A percentile compares a stretch with the other conserved stretches of the same genome.
phyloP scores from a whole-genome alignment of 2,329 filamentous ascomycete genomes.

The Chrysoporthe cubensis region DNA sequence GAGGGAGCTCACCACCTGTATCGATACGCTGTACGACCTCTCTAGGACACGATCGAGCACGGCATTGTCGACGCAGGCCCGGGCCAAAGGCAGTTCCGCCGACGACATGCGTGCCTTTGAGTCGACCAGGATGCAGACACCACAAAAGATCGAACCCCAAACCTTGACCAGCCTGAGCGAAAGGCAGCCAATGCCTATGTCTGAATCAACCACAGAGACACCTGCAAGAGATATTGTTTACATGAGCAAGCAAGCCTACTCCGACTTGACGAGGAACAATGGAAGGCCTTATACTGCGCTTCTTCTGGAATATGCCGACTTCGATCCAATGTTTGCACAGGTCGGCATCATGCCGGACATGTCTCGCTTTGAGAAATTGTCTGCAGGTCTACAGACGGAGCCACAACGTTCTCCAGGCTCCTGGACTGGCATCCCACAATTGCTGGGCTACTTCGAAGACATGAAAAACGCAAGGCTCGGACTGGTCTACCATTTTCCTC shows the following conservation, averaged over 20 bases:
- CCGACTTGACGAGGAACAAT: slow-evolving; percentile 49
- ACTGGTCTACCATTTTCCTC: slow-evolving; percentile 74
- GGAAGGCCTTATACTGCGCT: slow-evolving; percentile 57
- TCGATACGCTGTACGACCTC: slow-evolving; percentile 79
- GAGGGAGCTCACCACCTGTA: slow-evolving; percentile 73
- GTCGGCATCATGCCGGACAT: slow-evolving; percentile 68
- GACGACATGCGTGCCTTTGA: slow-evolving; percentile 59
- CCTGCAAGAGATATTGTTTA: slow-evolving; percentile 52
- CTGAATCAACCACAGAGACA: slow-evolving; percentile 38
- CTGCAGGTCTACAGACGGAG: slow-evolving; percentile 59
- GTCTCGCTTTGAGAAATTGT: slow-evolving; percentile 67
- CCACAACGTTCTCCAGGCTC: slow-evolving; percentile 56
- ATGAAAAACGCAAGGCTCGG: slow-evolving; percentile 71
- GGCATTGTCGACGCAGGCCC: slow-evolving; percentile 39
- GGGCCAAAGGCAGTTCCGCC: slow-evolving; percentile 40
- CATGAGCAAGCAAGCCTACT: slow-evolving; percentile 57
- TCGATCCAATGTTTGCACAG: slow-evolving; percentile 64
- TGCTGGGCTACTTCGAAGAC: slow-evolving; percentile 77
- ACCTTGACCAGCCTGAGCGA: slow-evolving; percentile 54
- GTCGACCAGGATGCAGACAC: slow-evolving; percentile 64
- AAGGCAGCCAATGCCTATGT: slow-evolving; percentile 44
- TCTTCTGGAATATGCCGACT: slow-evolving; percentile 72
- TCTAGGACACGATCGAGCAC: slow-evolving; percentile 65
- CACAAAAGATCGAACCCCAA: slow-evolving; percentile 61
- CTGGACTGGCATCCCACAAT: slow-evolving; percentile 64